Percentiles rank a stretch among this genome's conserved stretches.
Conservation (phyloP, 345 rosid species). For the Pugionium cornutum region DNA sequence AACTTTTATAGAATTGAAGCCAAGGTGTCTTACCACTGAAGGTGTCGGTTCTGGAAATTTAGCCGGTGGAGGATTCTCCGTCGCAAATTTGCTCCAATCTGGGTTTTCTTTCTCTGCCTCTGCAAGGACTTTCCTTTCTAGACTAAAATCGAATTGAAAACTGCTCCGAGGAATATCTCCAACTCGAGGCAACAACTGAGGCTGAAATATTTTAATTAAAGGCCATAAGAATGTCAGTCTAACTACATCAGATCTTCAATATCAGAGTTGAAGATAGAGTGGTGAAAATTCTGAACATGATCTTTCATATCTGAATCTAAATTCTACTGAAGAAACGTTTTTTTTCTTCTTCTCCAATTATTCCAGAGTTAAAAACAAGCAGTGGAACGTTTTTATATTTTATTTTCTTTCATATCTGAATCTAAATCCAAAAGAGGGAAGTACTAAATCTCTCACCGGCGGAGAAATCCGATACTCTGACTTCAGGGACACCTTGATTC, state of each 20-base stretch:
- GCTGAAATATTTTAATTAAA: constrained; percentile 46
- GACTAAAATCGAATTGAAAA: constrained; percentile 74
- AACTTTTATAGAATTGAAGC: background rate
- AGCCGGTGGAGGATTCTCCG: constrained; percentile 54
- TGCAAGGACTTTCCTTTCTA: constrained; percentile 68
- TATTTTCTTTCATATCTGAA: too few relatives aligned
- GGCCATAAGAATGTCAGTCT: too few relatives aligned
- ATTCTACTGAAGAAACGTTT: background rate
- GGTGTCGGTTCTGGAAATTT: constrained; percentile 49
- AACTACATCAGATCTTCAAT: too few relatives aligned
- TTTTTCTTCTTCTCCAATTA: too few relatives aligned
- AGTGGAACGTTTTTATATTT: too few relatives aligned
- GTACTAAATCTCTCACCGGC: constrained; percentile 50
- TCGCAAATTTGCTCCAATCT: constrained; percentile 68
- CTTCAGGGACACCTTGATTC: constrained; percentile 68
- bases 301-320: background rate
- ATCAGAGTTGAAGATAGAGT: too few relatives aligned
- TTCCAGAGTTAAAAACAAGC: too few relatives aligned
- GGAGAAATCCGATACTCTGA: constrained; percentile 84
- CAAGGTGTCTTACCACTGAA: constrained; percentile 44
- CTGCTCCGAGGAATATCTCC: constrained; percentile 77
- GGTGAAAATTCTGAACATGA: background rate
- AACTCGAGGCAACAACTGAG: constrained; percentile 54
- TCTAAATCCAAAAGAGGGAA: too few relatives aligned
- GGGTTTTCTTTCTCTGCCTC: constrained; percentile 73